Evolutionary conservation across 31 red algal genomes (phyloP).

Genomic region (Odonthalia washingtoniensis): DNA sequence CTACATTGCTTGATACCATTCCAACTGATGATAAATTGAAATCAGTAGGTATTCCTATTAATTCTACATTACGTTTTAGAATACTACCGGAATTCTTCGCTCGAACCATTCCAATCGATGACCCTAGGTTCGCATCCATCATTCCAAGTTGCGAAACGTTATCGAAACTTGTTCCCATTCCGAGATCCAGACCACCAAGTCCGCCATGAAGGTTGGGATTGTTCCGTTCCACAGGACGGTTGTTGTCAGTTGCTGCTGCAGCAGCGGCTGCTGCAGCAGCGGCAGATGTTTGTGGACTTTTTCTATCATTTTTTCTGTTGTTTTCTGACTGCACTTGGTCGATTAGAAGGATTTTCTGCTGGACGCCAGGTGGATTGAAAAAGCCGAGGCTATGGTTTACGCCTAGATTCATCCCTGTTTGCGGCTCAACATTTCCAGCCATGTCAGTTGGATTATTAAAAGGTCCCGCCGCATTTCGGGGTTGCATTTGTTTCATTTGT

Average conservation of each 20-base stretch:
- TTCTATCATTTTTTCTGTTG: conserved; percentile 31
- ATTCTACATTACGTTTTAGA: not conserved
- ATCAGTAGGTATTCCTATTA: not conserved
- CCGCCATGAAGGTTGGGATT: conserved; percentile 11
- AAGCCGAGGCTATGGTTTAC: not conserved
- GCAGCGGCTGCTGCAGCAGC: conserved; percentile 64
- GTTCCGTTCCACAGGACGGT: not conserved
- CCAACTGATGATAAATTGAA: conserved; percentile 10
- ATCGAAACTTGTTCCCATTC: conserved; percentile 15
- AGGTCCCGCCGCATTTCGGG: conserved; percentile 16
- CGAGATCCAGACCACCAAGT: not conserved
- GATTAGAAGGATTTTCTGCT: not conserved
- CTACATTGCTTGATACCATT: conserved; percentile 1
- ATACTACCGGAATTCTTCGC: not conserved
- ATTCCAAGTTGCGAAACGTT: conserved; percentile 21
- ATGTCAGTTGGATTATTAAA: not conserved
- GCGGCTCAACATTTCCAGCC: not conserved
- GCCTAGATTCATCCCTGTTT: not conserved
- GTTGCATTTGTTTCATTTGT: conserved; percentile 53
- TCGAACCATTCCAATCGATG: conserved; percentile 27
- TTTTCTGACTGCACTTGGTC: not conserved
- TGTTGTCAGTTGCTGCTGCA: conserved; percentile 34
- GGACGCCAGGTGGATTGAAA: not conserved
- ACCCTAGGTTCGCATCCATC: not conserved
- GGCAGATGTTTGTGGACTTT: conserved; percentile 36